These are phyloP conservation scores for Spinellus fusiger DNA, from an alignment of 192 early-diverging fungal genomes.

Conservation along the genomic window DNA sequence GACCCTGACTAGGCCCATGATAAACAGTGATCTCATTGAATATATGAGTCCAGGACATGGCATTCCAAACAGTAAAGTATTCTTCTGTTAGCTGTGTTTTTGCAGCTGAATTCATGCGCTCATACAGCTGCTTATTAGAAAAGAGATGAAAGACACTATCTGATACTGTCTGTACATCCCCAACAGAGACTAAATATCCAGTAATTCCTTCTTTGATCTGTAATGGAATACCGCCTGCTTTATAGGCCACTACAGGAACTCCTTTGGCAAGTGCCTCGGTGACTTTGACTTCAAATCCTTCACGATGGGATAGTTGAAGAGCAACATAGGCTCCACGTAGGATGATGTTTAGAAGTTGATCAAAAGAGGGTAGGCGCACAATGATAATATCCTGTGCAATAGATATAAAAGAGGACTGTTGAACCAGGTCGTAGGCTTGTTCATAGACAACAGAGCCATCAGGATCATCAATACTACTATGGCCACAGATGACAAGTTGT, in stretches of 20 bases:
- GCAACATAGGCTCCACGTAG: constrained; percentile 65
- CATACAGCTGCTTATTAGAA: constrained; percentile 45
- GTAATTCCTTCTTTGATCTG: constrained; percentile 65
- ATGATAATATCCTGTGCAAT: constrained; percentile 54
- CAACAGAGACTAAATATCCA: constrained; percentile 63
- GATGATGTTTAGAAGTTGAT: constrained; percentile 74
- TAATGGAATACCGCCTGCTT: constrained; percentile 78
- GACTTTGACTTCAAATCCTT: constrained; percentile 85
- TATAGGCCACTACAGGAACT: constrained; percentile 41
- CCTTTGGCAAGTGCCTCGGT: constrained; percentile 69
- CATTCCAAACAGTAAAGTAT: constrained; percentile 62
- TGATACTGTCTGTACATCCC: constrained; percentile 54
- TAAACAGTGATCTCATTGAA: constrained; percentile 48
- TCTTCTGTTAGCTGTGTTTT: constrained; percentile 51
- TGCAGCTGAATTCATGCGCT: constrained; percentile 33
- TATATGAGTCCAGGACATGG: constrained; percentile 72
- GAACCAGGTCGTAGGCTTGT: constrained; percentile 43
- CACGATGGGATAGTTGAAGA: constrained; percentile 71
- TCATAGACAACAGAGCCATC: constrained; percentile 68
- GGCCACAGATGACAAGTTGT: constrained; percentile 71
- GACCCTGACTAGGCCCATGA: constrained; percentile 5
- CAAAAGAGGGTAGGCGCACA: constrained; percentile 65
- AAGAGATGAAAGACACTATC: constrained; percentile 55
- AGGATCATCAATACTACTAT: constrained; percentile 80
- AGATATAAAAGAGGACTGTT: constrained; percentile 39